These are phyloP conservation scores for Xylaria grammica DNA, from an alignment of 495 filamentous ascomycete genomes.

Conservation along the genomic window DNA sequence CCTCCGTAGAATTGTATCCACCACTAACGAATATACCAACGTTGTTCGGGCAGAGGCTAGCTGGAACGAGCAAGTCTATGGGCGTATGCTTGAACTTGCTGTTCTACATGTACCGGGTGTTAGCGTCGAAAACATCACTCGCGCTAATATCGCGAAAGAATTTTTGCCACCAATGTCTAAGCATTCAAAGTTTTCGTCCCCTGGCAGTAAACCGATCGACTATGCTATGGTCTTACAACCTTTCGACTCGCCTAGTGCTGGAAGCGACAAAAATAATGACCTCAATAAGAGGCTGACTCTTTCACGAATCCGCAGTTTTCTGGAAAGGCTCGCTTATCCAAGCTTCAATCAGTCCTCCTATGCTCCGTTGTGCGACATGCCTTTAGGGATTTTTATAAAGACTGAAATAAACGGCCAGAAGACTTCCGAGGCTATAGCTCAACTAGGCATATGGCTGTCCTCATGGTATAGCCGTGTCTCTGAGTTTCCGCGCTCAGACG, in stretches of 20 bases:
- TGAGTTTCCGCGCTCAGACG: background rate
- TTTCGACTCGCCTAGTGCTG: background rate
- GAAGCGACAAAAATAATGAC: background rate
- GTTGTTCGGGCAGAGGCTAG: background rate
- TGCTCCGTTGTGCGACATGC: background rate
- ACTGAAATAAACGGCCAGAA: conserved; percentile 2
- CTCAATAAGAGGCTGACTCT: background rate
- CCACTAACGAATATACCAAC: background rate
- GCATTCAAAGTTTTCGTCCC: background rate
- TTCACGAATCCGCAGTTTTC: background rate
- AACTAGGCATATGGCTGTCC: background rate
- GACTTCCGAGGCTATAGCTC: background rate
- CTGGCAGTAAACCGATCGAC: background rate
- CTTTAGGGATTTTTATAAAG: background rate
- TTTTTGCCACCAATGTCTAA: background rate
- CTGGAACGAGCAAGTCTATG: conserved; percentile 2
- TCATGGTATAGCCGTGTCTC: conserved; percentile 3
- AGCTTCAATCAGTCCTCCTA: conserved; percentile 10
- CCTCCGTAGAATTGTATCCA: background rate
- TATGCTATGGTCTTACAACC: background rate
- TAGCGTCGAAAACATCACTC: background rate
- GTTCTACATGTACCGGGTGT: background rate
- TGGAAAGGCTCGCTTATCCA: background rate
- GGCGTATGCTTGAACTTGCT: background rate
- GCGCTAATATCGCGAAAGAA: conserved; percentile 6